Evolutionary conservation across 495 filamentous ascomycete genomes (phyloP).

Genomic region (Lentithecium fluviatile): DNA sequence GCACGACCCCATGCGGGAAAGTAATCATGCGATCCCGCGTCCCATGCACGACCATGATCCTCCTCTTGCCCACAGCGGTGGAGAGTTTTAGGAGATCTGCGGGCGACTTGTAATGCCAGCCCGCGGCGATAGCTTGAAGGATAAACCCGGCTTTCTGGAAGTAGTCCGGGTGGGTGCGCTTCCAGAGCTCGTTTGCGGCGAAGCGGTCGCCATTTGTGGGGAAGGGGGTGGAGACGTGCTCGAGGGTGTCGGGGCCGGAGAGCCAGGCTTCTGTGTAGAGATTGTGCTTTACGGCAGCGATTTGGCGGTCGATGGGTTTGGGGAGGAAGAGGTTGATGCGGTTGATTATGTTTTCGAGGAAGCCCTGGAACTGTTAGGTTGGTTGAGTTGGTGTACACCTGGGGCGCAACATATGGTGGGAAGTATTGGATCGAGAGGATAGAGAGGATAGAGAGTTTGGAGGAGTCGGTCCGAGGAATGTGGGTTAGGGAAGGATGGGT

Average conservation of each 20-base stretch:
- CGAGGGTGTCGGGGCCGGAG: conserved; percentile 57
- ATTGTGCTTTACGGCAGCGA: conserved; percentile 54
- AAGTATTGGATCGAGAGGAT: not conserved
- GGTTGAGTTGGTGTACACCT: conserved; percentile 1
- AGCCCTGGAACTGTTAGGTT: conserved; percentile 42
- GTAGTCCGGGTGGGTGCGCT: conserved; percentile 53
- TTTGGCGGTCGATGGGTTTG: conserved; percentile 59
- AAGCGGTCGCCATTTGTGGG: conserved; percentile 75
- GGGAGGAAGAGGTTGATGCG: conserved; percentile 67
- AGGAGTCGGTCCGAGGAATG: conserved; percentile 40
- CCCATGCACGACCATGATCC: conserved; percentile 67
- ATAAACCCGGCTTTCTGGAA: conserved; percentile 69
- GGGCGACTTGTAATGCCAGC: conserved; percentile 71
- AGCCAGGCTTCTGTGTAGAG: conserved; percentile 66
- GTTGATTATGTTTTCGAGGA: conserved; percentile 63
- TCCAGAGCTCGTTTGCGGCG: conserved; percentile 69
- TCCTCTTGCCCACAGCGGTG: conserved; percentile 63
- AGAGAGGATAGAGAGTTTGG: not conserved
- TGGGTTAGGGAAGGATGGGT: too few species aligned
- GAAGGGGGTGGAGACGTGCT: conserved; percentile 52
- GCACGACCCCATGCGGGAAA: conserved; percentile 59
- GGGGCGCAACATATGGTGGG: not conserved
- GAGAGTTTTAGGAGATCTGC: conserved; percentile 63
- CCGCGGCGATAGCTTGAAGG: conserved; percentile 72
- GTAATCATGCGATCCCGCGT: conserved; percentile 73